Evolutionary conservation across 305 asterid species (phyloP).

Genomic region (Salvia sclarea): DNA sequence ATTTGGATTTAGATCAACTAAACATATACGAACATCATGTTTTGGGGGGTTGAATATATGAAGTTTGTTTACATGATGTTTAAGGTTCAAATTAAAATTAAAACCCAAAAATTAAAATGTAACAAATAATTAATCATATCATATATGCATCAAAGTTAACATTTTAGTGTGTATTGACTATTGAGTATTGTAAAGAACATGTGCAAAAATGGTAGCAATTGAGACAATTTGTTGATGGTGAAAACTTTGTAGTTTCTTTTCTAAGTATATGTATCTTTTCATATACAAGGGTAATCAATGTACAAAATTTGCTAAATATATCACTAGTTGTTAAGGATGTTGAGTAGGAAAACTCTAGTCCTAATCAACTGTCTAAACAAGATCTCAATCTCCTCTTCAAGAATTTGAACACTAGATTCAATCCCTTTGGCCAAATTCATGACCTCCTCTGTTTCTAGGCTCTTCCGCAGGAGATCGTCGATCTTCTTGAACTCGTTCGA

Average conservation of each 20-base stretch:
- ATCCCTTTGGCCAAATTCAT: slow-evolving; percentile 8
- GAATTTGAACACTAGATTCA: slow-evolving; percentile 30
- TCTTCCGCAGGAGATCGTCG: neutral
- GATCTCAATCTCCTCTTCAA: slow-evolving; percentile 38
- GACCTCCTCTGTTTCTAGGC: neutral
- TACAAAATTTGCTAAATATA: slow-evolving; percentile 5
- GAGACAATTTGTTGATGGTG: slow-evolving; percentile 16
- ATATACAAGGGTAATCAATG: neutral
- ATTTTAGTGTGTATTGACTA: too few species aligned
- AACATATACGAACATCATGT: too few species aligned
- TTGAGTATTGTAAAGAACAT: too few species aligned
- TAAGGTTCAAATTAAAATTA: neutral
- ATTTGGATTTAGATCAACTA: neutral
- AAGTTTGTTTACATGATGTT: neutral
- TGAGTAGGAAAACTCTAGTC: slow-evolving; percentile 44
- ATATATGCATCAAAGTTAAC: neutral
- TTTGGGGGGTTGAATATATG: neutral
- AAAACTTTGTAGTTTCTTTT: slow-evolving; percentile 11
- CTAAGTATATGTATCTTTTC: neutral
- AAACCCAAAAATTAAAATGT: too few species aligned
- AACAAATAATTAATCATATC: neutral
- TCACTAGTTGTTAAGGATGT: slow-evolving; percentile 36
- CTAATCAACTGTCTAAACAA: slow-evolving; percentile 38
- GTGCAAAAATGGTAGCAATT: neutral
- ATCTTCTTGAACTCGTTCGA: slow-evolving; percentile 15